Percentiles rank a stretch among this genome's conserved stretches.
Conservation (phyloP, 202 grass and related monocot genomes). For the Saccharum hybrid region DNA sequence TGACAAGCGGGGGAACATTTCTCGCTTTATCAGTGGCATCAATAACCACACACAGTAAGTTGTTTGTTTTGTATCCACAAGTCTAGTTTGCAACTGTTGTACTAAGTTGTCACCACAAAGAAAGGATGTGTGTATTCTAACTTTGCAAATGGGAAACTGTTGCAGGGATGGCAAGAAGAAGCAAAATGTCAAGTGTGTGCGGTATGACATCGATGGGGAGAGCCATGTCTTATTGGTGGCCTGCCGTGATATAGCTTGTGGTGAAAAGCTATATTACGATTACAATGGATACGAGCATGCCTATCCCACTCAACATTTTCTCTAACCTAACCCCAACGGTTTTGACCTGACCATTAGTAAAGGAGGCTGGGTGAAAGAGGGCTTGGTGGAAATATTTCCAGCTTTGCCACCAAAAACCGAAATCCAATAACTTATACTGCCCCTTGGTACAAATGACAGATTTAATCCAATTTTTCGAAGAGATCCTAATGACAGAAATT, state of each 20-base stretch:
- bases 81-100: not conserved
- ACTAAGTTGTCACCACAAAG: constrained; percentile 13
- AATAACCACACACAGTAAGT: constrained; percentile 93
- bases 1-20: constrained; percentile 82
- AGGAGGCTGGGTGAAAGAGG: constrained; percentile 33
- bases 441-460: constrained; percentile 10
- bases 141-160: constrained; percentile 36
- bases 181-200: constrained; percentile 85
- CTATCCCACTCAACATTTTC: constrained; percentile 88
- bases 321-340: constrained; percentile 43
- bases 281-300: constrained; percentile 87
- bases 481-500: constrained; percentile 27
- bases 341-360: constrained; percentile 21
- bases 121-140: constrained; percentile 13
- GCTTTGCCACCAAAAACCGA: constrained; percentile 39
- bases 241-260: constrained; percentile 78
- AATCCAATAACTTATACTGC: constrained; percentile 34
- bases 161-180: constrained; percentile 91
- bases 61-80: not conserved
- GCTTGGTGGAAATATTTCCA: constrained; percentile 49
- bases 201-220: constrained; percentile 85
- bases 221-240: constrained; percentile 83
- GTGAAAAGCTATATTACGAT: constrained; percentile 91
- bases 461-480: constrained; percentile 36
- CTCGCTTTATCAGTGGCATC: constrained; percentile 91